Evolutionary conservation across 106 monocot species (phyloP), one percentile per base, ranked within the genome.

Genomic region (Posidonia australis): DNA sequence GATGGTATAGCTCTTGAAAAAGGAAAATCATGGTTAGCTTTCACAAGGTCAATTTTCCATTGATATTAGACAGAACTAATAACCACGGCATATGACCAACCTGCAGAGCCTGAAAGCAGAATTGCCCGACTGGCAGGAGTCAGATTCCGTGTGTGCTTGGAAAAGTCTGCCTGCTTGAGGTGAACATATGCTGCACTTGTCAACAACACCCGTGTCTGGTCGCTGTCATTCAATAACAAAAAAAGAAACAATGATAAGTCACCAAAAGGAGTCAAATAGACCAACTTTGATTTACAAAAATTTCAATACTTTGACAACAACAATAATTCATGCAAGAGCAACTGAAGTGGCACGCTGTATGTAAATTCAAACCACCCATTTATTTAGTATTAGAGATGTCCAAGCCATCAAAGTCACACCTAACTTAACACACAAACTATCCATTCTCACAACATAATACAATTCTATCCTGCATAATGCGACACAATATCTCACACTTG

Each of bases 141-240:
- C 52, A 84, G 87, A 46, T 87, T 87, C 29, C 81, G 68, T 23
- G 84, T 82, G 54, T 81, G 80, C 72, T 92, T 92, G 0, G 84
- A 78, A 23, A 87, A 60, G 20, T 87, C 82, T 28, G 64, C 71
- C 69, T 82, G 79, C 69, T 72, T 84, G 65, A 87, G 58, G 59
- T 92, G 77, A 71, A 87, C 79, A 78, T 71, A 87, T 16, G 87
- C 87, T n/a, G 84, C 82, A 78, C 87, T 92, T 44, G 79, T 84
- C 58, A 92, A 68, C 3, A 87, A 45, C 3, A 60, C 70, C 51
- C 76, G 67, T 5, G 84, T 87, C 27, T 92, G 84, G 56, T 87
- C 92, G 60, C 92, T 84, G 82, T 48, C 57, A 75, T 29, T 74
- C 13, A 42, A 66, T 17, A 75, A 54, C 42, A 44, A 60, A 1